These are phyloP conservation scores for Penicillium manginii DNA, from an alignment of 495 filamentous ascomycete species.

Conservation along the genomic window DNA sequence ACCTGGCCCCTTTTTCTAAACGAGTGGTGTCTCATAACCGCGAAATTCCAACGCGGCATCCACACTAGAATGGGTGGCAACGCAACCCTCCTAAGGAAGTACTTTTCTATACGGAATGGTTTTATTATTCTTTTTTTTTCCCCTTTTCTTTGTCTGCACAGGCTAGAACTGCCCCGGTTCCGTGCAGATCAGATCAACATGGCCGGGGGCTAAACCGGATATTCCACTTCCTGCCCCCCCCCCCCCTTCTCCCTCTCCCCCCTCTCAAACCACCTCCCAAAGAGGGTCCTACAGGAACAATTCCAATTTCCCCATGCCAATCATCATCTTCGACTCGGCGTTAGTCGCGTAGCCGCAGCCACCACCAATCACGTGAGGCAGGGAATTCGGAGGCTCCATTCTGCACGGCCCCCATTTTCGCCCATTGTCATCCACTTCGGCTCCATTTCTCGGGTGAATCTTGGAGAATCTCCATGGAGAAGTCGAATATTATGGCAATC, in stretches of 20 bases:
- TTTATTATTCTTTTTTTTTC: constrained; percentile 5
- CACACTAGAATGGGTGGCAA: neutral
- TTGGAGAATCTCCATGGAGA: neutral
- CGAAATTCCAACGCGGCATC: neutral
- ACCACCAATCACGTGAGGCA: constrained; percentile 22
- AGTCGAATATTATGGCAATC: neutral
- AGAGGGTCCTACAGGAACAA: neutral
- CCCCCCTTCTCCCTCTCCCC: constrained; percentile 16
- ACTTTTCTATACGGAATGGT: neutral
- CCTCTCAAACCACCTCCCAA: constrained; percentile 4
- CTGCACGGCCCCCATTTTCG: neutral
- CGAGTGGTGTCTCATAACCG: constrained; percentile 3
- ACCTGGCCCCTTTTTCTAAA: neutral
- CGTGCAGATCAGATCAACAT: constrained; percentile 40
- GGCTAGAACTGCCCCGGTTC: constrained; percentile 26
- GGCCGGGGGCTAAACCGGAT: constrained; percentile 17
- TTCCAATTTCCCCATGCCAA: constrained; percentile 21
- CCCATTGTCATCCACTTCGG: neutral
- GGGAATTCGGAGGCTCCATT: neutral
- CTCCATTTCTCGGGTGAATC: neutral
- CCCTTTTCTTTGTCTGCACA: constrained; percentile 6
- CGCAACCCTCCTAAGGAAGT: neutral
- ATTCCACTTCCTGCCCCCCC: constrained; percentile 2
- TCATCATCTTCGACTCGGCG: constrained; percentile 11
- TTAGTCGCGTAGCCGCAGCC: constrained; percentile 35